Percentiles rank a stretch among this genome's conserved stretches.
Conservation (phyloP, 2,329 filamentous ascomycete genomes). For the Pseudogymnoascus sp. region DNA sequence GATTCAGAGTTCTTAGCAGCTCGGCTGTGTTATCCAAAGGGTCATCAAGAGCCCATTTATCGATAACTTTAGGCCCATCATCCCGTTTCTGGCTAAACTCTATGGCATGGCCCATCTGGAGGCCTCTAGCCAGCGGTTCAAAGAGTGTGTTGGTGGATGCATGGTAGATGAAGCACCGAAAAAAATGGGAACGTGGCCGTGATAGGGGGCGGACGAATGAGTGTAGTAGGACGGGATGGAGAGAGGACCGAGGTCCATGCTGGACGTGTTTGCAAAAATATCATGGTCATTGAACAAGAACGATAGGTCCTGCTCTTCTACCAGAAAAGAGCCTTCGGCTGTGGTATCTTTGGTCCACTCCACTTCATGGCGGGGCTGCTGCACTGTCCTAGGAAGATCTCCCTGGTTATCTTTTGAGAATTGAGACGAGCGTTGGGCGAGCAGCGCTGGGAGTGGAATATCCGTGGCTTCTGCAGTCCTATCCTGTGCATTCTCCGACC, state of each 20-base stretch:
- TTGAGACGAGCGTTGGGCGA: neutral
- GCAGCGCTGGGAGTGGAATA: neutral
- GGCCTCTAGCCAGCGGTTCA: neutral
- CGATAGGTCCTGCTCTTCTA: neutral
- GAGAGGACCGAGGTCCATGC: neutral
- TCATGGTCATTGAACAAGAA: neutral
- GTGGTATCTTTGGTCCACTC: neutral
- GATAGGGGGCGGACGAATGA: neutral
- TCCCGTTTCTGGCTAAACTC: neutral
- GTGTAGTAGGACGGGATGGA: neutral
- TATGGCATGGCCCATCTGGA: neutral
- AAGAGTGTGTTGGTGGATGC: neutral
- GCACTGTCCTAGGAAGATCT: neutral
- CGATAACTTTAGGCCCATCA: neutral
- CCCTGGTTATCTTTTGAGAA: neutral
- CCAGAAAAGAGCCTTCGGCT: neutral
- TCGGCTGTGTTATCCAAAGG: neutral
- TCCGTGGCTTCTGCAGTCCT: neutral
- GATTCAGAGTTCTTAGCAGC: neutral
- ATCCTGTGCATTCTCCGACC: no score
- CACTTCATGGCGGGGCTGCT: neutral
- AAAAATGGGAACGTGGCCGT: neutral
- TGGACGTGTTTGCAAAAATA: neutral
- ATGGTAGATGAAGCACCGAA: neutral
- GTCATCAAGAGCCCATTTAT: neutral